Percentiles rank a stretch among this genome's conserved stretches.
phyloP scores from a whole-genome alignment of 2,329 filamentous ascomycete species.

The Fusarium haematococcum region DNA sequence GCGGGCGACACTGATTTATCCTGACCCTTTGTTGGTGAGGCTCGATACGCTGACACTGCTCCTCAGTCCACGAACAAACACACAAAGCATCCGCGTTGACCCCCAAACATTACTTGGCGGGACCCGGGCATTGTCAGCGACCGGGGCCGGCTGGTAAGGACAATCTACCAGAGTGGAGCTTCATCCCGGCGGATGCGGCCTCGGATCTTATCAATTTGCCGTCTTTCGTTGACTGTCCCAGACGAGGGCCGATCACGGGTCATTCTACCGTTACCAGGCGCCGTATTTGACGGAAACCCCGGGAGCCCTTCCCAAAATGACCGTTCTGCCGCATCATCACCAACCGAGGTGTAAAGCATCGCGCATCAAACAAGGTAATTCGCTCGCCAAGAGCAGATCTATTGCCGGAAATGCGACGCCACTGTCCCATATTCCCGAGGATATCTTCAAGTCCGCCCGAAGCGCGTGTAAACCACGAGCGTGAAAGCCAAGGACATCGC shows the following conservation, averaged over 20 bases:
- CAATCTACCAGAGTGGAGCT: constrained; percentile 7
- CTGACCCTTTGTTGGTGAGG: neutral
- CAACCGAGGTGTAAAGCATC: neutral
- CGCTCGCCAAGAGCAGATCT: neutral
- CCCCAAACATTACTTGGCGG: neutral
- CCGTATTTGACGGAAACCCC: constrained; percentile 2
- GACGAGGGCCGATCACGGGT: neutral
- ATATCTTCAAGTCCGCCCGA: neutral
- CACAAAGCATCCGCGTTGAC: neutral
- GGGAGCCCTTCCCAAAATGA: neutral
- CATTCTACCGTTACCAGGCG: neutral
- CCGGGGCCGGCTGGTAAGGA: neutral
- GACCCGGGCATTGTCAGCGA: neutral
- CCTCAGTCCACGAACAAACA: neutral
- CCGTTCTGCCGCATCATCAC: constrained; percentile 1
- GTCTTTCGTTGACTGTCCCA: neutral
- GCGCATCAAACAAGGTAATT: neutral
- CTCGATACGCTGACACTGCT: neutral
- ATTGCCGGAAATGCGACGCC: neutral
- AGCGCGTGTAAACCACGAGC: neutral
- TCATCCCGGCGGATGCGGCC: constrained; percentile 4
- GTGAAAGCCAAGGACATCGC: neutral
- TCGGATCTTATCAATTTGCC: constrained; percentile 16
- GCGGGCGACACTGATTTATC: neutral
- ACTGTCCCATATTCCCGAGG: neutral